phyloP scores from a whole-genome alignment of 257 asterid species.

The Plantago major region DNA sequence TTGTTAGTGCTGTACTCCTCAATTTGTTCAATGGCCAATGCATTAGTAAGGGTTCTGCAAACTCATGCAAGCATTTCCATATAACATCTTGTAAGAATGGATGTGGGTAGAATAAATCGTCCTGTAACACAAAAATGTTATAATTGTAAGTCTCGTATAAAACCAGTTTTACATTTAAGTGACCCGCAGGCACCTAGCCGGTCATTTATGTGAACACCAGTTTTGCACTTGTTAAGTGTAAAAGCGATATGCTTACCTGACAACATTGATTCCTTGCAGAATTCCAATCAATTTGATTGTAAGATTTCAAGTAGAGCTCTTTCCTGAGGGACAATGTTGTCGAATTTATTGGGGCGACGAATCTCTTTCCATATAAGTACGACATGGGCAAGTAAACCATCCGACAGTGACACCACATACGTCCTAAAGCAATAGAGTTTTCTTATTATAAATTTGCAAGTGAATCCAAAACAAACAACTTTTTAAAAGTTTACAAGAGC shows the following conservation, averaged over 20 bases:
- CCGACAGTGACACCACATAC: constrained; percentile 46
- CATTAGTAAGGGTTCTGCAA: constrained; percentile 38
- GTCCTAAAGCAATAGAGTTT: constrained; percentile 25
- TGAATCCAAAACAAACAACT: no score
- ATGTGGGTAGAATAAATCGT: constrained; percentile 57
- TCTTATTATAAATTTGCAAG: neutral
- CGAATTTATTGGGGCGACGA: constrained; percentile 37
- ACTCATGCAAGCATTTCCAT: constrained; percentile 44
- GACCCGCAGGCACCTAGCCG: no score
- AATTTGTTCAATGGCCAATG: constrained; percentile 49
- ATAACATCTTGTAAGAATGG: constrained; percentile 43
- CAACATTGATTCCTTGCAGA: constrained; percentile 45
- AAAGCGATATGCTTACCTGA: constrained; percentile 26
- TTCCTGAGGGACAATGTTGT: constrained; percentile 21
- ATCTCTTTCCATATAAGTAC: constrained; percentile 52
- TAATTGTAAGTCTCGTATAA: neutral
- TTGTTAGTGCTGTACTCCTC: constrained; percentile 36
- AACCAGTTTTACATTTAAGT: neutral
- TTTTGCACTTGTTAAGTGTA: neutral
- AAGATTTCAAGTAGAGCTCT: constrained; percentile 38
- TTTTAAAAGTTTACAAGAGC: no score
- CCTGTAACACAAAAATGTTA: constrained; percentile 20
- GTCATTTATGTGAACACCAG: no score
- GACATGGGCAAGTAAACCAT: constrained; percentile 64
- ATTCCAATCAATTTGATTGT: constrained; percentile 41